Evolutionary conservation across 164 flowering plant genomes (phyloP).

Genomic region (Dillenia turbinata): DNA sequence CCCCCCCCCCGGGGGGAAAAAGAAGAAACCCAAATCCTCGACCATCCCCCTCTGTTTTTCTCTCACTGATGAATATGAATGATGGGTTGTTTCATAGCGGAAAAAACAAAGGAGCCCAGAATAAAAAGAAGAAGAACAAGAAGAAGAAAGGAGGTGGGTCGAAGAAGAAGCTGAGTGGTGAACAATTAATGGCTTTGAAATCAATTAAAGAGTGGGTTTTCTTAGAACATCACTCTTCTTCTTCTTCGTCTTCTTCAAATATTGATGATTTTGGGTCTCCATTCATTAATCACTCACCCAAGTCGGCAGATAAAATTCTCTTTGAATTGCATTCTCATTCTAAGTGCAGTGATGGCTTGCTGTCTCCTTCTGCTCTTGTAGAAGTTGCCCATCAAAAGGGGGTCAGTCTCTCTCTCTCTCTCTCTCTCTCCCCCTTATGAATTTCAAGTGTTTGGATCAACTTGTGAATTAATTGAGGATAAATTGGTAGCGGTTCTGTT

Average conservation of each 20-base stretch:
- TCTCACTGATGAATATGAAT: no score
- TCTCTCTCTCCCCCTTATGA: neutral
- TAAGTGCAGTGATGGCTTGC: slow-evolving; percentile 81
- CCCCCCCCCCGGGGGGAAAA: no score
- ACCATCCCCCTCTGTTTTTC: no score
- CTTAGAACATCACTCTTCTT: slow-evolving; percentile 25
- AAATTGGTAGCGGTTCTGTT: no score
- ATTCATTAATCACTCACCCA: slow-evolving; percentile 9
- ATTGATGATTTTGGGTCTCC: slow-evolving; percentile 51
- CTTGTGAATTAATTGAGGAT: neutral
- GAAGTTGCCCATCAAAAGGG: slow-evolving; percentile 89
- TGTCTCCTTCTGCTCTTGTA: slow-evolving; percentile 82
- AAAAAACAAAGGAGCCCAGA: neutral
- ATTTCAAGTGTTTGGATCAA: neutral
- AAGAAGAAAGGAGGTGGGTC: slow-evolving; percentile 52
- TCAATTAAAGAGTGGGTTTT: slow-evolving; percentile 71
- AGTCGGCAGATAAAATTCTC: slow-evolving; percentile 38
- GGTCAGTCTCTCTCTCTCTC: slow-evolving; percentile 39
- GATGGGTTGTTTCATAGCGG: neutral
- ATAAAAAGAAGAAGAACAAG: slow-evolving; percentile 27
- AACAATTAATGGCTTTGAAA: slow-evolving; percentile 53
- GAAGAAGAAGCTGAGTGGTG: slow-evolving; percentile 60
- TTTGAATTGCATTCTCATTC: slow-evolving; percentile 94
- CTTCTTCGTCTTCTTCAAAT: slow-evolving; percentile 12
- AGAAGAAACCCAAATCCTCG: no score